Evolutionary conservation across 2,329 filamentous ascomycete species (phyloP).

Genomic region (Sclerotinia sclerotiorum): DNA sequence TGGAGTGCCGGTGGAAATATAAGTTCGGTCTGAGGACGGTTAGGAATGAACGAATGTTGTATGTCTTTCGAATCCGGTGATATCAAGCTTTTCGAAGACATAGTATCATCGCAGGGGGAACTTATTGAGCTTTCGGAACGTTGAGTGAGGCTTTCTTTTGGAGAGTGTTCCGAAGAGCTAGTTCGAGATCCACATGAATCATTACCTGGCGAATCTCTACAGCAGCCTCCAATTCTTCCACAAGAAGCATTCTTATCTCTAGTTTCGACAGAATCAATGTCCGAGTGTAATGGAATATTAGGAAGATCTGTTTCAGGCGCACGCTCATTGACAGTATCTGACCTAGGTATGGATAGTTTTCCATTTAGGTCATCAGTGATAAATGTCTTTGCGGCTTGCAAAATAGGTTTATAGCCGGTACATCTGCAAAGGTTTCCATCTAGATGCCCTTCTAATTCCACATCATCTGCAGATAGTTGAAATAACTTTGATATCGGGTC

Average conservation of each 20-base stretch:
- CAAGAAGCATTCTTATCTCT: conserved; percentile 29
- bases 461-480: conserved; percentile 62
- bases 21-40: conserved; percentile 84
- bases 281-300: conserved; percentile 31
- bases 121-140: conserved; percentile 72
- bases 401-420: conserved; percentile 90
- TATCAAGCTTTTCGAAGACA: too few species aligned
- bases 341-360: conserved; percentile 59
- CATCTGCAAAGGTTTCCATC: conserved; percentile 94
- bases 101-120: conserved; percentile 74
- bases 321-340: conserved; percentile 53
- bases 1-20: conserved; percentile 86
- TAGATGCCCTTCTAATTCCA: conserved; percentile 77
- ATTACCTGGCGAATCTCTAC: conserved; percentile 61
- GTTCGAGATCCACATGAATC: conserved; percentile 23
- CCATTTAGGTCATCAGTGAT: conserved; percentile 45
- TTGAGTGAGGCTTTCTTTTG: conserved; percentile 27
- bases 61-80: background rate
- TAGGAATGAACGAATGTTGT: conserved; percentile 68
- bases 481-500: conserved; percentile 49
- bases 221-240: conserved; percentile 56
- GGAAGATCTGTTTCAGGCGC: conserved; percentile 30
- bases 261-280: conserved; percentile 24
- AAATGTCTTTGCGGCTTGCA: conserved; percentile 92
- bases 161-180: conserved; percentile 25